phyloP scores from a whole-genome alignment of 768 basidiomycete species.

The Lenzites betulinus region DNA sequence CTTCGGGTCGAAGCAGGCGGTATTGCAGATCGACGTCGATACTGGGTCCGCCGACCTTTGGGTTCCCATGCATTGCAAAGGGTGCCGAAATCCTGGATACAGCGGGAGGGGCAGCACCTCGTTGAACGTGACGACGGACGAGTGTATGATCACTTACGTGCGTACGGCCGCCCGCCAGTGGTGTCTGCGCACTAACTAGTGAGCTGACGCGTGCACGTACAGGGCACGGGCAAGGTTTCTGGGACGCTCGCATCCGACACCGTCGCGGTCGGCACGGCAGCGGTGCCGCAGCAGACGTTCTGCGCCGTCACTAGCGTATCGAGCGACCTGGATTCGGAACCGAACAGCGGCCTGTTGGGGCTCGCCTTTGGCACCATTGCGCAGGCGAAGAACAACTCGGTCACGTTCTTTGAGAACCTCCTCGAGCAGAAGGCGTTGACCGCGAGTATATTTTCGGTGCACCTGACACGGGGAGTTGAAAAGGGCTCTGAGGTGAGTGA shows the following conservation, averaged over 20 bases:
- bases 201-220: not conserved
- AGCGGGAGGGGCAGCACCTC: conserved; percentile 43
- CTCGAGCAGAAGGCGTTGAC: conserved; percentile 43
- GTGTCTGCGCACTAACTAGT: too few species aligned
- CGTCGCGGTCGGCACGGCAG: conserved; percentile 46
- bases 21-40: conserved; percentile 60
- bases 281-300: conserved; percentile 53
- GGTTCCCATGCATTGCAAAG: conserved; percentile 44
- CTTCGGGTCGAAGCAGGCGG: conserved; percentile 59
- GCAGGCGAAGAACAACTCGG: conserved; percentile 35
- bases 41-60: conserved; percentile 74
- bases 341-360: conserved; percentile 61
- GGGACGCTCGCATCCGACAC: conserved; percentile 54
- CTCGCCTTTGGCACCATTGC: conserved; percentile 60
- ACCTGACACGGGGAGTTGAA: conserved; percentile 45
- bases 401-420: conserved; percentile 67
- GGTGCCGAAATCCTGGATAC: conserved; percentile 45
- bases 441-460: conserved; percentile 58
- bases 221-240: conserved; percentile 56
- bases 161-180: conserved; percentile 13
- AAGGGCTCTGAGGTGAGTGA: conserved; percentile 51
- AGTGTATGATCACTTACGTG: conserved; percentile 50
- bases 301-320: conserved; percentile 52
- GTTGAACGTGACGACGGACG: conserved; percentile 33
- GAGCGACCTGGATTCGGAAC: conserved; percentile 49